Evolutionary conservation across 2,329 filamentous ascomycete genomes (phyloP), one percentile per base, ranked within the genome.

Genomic region (Aspergillus unguis): DNA sequence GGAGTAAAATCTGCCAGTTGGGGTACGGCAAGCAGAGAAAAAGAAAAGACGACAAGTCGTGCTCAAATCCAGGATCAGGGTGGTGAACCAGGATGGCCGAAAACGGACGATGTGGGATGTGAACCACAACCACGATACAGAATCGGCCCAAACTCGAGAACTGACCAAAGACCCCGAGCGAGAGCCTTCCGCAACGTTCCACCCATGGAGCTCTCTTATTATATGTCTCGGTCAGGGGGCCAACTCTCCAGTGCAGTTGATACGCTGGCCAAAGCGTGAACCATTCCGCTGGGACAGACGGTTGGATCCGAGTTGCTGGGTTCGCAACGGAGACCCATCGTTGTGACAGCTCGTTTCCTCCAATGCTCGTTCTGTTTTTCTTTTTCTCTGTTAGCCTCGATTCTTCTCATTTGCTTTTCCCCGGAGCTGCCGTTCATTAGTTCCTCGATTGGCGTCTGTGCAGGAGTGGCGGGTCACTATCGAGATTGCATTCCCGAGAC

Each of bases 221-320:
- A 49, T 53, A 42, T 49, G 44, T 50, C 42, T 53, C 51, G 37
- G 36, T 53, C 51, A 46, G 51, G 42, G 46, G 46, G 46, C 6
- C 40, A 26, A 42, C 37, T n/a, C 29, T 23, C 10, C 9, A 35
- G 48, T 31, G 23, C 28, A 36, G 9, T 45, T 45, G 36, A 41
- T 43, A 44, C 43, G 45, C 54, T 58, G 51, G 51, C 52, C 55
- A 50, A 33, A 41, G 42, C 17, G 43, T 44, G 55, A 59, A 60
- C 58, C 58, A 57, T 36, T 44, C 33, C 40, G 48, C 50, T 55
- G 56, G 56, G 53, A 54, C 50, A 44, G 51, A 44, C 48, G 46
- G 23, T 51, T 44, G 53, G 47, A 43, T 52, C 55, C 55, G 42
- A 48, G 45, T 36, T 47, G 42, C 45, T 55, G 54, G 54, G 33